phyloP scores from a whole-genome alignment of 176 grass and related monocot genomes.

The Musa troglodytarum region DNA sequence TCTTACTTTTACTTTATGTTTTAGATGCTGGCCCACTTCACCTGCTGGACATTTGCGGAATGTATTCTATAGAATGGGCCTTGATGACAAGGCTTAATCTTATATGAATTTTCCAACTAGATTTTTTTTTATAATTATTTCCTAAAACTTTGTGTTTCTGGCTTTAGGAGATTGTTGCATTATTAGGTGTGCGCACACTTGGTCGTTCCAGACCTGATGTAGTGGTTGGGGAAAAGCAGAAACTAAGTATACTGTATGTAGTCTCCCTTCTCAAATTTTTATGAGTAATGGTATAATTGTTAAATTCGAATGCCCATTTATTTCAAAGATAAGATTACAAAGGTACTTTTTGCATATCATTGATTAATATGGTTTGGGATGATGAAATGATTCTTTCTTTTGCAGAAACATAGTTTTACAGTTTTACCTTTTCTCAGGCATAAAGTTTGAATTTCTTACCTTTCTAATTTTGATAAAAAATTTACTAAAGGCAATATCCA shows the following conservation, averaged over 20 bases:
- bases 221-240: conserved; percentile 97
- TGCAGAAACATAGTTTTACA: too few relatives aligned
- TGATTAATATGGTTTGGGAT: too few relatives aligned
- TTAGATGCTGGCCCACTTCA: conserved; percentile 72
- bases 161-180: conserved; percentile 77
- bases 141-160: not conserved
- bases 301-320: not conserved
- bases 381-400: too few relatives aligned
- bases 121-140: not conserved
- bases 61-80: conserved; percentile 96
- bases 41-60: conserved; percentile 83
- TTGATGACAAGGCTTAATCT: conserved; percentile 64
- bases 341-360: not conserved
- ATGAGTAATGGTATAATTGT: not conserved
- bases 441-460: not conserved
- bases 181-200: conserved; percentile 93
- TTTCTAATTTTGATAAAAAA: not conserved
- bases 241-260: conserved; percentile 86
- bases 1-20: conserved; percentile 18
- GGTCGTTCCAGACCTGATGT: conserved; percentile 75
- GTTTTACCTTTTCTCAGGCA: too few relatives aligned
- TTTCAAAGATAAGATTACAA: not conserved
- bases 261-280: conserved; percentile 3
- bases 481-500: not conserved
- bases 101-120: conserved; percentile 21